A percentile compares a stretch with the other conserved stretches of the same genome.
Conservation (phyloP, 2,329 filamentous ascomycete genomes). For the Mariannaea sp. region DNA sequence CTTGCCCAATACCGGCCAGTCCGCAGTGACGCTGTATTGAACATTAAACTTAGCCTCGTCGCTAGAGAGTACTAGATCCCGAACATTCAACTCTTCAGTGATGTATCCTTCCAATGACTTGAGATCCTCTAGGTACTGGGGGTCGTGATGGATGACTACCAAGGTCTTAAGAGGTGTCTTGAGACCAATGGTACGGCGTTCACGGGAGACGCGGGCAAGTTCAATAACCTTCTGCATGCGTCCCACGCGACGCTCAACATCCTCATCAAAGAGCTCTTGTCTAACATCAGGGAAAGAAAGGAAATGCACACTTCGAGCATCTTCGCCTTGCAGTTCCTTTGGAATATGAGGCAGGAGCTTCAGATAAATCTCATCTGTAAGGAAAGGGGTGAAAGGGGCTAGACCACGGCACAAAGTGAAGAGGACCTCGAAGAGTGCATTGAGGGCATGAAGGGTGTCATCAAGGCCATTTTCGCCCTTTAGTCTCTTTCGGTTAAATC, state of each 20-base stretch:
- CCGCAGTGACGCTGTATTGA: conserved; percentile 85
- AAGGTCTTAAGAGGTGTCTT: conserved; percentile 92
- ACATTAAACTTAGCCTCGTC: conserved; percentile 93
- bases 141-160: conserved; percentile 83
- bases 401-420: conserved; percentile 87
- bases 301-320: conserved; percentile 90
- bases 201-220: conserved; percentile 81
- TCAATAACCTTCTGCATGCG: conserved; percentile 98
- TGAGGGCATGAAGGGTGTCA: conserved; percentile 88
- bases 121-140: conserved; percentile 84
- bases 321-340: conserved; percentile 67
- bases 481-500: conserved; percentile 87
- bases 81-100: conserved; percentile 87
- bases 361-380: conserved; percentile 92
- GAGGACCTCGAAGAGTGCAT: conserved; percentile 91
- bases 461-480: conserved; percentile 87
- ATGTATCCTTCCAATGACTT: conserved; percentile 87
- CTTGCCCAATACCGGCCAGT: conserved; percentile 94
- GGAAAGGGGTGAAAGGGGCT: conserved; percentile 93
- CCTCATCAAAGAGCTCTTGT: conserved; percentile 83
- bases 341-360: conserved; percentile 83
- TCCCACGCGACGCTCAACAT: conserved; percentile 82
- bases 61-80: conserved; percentile 79
- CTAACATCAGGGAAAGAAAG: conserved; percentile 86
- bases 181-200: conserved; percentile 80